These are phyloP conservation scores for Ceratobasidium sp. DNA, from an alignment of 1,284 basidiomycete genomes.

Conservation along the genomic window DNA sequence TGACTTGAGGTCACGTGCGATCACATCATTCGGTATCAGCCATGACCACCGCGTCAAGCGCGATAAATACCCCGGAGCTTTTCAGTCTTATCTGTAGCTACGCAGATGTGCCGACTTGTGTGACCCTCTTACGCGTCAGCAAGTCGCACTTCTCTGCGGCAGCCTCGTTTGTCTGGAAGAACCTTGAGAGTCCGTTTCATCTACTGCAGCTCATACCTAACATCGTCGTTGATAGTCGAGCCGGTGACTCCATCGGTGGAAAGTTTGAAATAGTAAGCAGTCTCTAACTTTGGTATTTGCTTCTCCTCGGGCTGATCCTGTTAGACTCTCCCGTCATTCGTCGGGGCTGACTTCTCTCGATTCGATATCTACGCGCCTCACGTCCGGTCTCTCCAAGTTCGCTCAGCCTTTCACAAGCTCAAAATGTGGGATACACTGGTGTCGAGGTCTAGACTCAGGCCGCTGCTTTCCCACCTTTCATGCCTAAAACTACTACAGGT, in stretches of 20 bases:
- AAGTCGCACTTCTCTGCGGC: not conserved
- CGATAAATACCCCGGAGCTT: not conserved
- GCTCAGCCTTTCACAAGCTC: not conserved
- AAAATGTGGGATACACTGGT: not conserved
- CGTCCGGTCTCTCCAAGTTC: not conserved
- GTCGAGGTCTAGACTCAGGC: not conserved
- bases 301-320: not conserved
- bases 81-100: not conserved
- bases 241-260: not conserved
- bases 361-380: constrained; percentile 2
- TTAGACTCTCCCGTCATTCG: not conserved
- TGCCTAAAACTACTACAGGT: not conserved
- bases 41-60: not conserved
- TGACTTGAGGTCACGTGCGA: too few species aligned
- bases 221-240: not conserved
- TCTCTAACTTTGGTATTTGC: not conserved
- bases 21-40: too few species aligned
- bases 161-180: not conserved
- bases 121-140: not conserved
- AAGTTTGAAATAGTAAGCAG: not conserved
- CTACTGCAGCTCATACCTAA: not conserved
- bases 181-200: not conserved
- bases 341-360: not conserved
- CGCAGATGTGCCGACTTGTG: not conserved
- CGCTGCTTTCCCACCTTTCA: not conserved